phyloP scores from a whole-genome alignment of 495 filamentous ascomycete genomes.

The Schizothecium vesticola region DNA sequence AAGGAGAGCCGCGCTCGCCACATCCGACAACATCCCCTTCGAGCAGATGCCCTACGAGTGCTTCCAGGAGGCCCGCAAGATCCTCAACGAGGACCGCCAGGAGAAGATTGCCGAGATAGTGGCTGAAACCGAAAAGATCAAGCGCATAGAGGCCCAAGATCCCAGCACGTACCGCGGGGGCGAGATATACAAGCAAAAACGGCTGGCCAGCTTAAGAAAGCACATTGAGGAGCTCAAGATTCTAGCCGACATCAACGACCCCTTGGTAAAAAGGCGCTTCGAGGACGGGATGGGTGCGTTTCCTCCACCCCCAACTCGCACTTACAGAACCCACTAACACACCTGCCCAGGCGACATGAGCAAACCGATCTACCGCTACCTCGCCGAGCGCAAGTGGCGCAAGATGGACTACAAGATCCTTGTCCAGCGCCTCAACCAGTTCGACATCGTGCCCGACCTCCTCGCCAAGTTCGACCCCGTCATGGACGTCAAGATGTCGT shows the following conservation, averaged over 20 bases:
- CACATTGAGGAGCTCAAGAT: conserved; percentile 81
- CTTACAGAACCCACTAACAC: conserved; percentile 11
- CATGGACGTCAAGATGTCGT: conserved; percentile 73
- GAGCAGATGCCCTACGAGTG: conserved; percentile 91
- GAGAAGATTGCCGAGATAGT: conserved; percentile 69
- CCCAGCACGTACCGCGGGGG: conserved; percentile 53
- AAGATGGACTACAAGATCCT: conserved; percentile 63
- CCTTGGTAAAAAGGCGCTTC: conserved; percentile 86
- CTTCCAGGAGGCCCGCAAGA: conserved; percentile 89
- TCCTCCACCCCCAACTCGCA: not conserved
- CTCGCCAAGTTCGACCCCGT: conserved; percentile 75
- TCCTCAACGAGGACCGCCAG: conserved; percentile 72
- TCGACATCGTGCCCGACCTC: conserved; percentile 90
- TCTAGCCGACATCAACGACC: conserved; percentile 91
- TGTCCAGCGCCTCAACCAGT: conserved; percentile 80
- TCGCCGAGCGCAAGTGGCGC: conserved; percentile 84
- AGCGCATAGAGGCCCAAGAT: conserved; percentile 53
- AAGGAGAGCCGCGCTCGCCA: conserved; percentile 70
- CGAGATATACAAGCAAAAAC: conserved; percentile 55
- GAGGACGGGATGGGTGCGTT: conserved; percentile 81
- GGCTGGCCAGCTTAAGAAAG: conserved; percentile 63
- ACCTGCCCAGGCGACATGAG: conserved; percentile 73
- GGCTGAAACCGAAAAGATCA: conserved; percentile 54
- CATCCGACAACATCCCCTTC: conserved; percentile 72
- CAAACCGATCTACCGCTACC: conserved; percentile 91